phyloP scores from a whole-genome alignment of 768 basidiomycete species.

The Mycena galericulata region DNA sequence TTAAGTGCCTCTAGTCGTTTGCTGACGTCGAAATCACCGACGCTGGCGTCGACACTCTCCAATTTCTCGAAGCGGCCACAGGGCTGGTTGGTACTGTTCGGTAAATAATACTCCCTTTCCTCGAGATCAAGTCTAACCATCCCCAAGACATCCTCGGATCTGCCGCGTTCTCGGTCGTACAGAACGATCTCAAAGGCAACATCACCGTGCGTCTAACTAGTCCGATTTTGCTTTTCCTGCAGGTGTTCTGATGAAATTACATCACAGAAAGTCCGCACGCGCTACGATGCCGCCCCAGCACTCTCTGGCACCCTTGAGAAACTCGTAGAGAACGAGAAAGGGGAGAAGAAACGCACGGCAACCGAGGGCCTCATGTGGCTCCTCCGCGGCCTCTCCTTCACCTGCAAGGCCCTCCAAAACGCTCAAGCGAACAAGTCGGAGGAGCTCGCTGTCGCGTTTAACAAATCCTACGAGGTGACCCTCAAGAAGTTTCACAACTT shows the following conservation, averaged over 20 bases:
- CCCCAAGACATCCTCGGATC: slow-evolving; percentile 85
- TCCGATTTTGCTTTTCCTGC: slow-evolving; percentile 7
- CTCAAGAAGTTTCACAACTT: slow-evolving; percentile 90
- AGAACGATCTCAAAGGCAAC: slow-evolving; percentile 91
- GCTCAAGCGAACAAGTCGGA: slow-evolving; percentile 71
- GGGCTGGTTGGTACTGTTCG: slow-evolving; percentile 93
- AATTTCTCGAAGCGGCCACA: slow-evolving; percentile 89
- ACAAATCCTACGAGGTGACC: slow-evolving; percentile 81
- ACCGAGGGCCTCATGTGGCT: slow-evolving; percentile 97
- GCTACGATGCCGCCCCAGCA: slow-evolving; percentile 75
- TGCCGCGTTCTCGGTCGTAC: slow-evolving; percentile 84
- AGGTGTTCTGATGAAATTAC: background rate
- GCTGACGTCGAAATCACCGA: slow-evolving; percentile 89
- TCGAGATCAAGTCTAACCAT: slow-evolving; percentile 2
- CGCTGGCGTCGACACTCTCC: slow-evolving; percentile 87
- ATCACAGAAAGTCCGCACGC: slow-evolving; percentile 87
- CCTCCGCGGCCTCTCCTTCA: slow-evolving; percentile 91
- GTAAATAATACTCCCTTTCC: slow-evolving; percentile 56
- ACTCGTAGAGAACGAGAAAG: slow-evolving; percentile 86
- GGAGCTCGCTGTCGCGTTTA: slow-evolving; percentile 83
- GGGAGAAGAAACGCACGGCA: slow-evolving; percentile 87
- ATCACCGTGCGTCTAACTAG: slow-evolving; percentile 71
- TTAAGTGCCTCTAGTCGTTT: slow-evolving; percentile 75
- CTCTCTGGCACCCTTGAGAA: slow-evolving; percentile 84
- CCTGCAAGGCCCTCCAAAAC: slow-evolving; percentile 80